phyloP scores from a whole-genome alignment of 768 basidiomycete genomes.

The Mycena galopus region DNA sequence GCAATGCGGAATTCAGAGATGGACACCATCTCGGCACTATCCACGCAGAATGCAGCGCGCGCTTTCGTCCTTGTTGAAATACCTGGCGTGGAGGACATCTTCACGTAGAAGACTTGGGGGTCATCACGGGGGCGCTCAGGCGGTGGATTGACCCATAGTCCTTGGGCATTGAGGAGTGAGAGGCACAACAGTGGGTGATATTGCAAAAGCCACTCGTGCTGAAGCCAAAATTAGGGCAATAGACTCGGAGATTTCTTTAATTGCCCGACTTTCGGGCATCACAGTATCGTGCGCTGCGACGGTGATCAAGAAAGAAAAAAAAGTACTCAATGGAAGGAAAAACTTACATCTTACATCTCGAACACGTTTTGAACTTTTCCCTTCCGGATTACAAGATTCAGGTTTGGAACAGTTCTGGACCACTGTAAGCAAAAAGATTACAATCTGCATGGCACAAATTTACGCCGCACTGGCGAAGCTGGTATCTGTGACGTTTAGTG shows the following conservation, averaged over 20 bases:
- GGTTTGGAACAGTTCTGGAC: conserved; percentile 16
- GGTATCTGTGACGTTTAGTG: not conserved
- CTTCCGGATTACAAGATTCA: conserved; percentile 12
- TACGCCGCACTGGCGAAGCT: conserved; percentile 18
- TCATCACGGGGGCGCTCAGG: not conserved
- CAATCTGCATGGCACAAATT: not conserved
- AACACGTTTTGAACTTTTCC: conserved; percentile 18
- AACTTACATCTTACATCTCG: conserved; percentile 16
- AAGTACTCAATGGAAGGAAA: not conserved
- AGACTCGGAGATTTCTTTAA: not conserved
- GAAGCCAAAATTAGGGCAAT: not conserved
- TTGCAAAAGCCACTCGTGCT: conserved; percentile 22
- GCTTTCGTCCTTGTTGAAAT: conserved; percentile 24
- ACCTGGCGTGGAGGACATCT: not conserved
- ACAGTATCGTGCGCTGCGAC: conserved; percentile 6
- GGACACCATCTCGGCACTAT: conserved; percentile 9
- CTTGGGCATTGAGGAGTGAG: conserved; percentile 17
- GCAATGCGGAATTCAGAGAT: conserved; percentile 16
- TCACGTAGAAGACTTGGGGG: conserved; percentile 20
- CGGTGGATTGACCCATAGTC: conserved; percentile 13
- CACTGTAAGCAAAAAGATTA: not conserved
- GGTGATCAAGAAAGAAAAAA: not conserved
- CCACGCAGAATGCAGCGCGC: conserved; percentile 14
- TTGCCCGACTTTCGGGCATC: not conserved
- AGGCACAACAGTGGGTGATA: conserved; percentile 13